Base-by-base conservation (phyloP, 345 rosid genomes). In the Hypericum androsaemum region DNA sequence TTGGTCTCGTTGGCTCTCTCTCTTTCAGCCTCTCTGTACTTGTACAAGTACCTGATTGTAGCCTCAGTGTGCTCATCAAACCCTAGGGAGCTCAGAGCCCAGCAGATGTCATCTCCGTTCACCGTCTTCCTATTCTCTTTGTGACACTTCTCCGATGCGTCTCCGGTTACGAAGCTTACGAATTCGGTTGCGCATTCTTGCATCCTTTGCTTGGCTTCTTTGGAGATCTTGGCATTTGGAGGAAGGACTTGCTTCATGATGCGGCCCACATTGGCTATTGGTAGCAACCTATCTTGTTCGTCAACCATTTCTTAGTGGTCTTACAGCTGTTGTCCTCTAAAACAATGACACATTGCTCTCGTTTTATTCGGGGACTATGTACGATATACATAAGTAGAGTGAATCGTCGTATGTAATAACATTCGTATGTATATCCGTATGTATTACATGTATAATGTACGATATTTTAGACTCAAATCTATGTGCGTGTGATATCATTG, bases 121-220 rank as follows among this genome's bases (percentile, higher is more conserved):
- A 83, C 72, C 3, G 90, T 80, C 81, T 80, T 86, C n/a, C 95
- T 81, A 66, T 83, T 86, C 81, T 83, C 92, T 68, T 71, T 80
- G 59, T 81, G 88, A 59, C 90, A 83, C 75, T 69, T 86, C 60
- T 83, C 81, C 12, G 95, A 77, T 13, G 95, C 95, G 68, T 86
- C 95, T n/a, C 79, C 76, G 0, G 90, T 82, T 54, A 86, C 84
- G 55, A 83, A 86, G 66, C 95, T 86, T 62, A 86, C 54, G 71
- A 86, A 86, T 76, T 86, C 95, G 6, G 84, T 79, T 42, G 86
- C 86, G 73, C 90, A 86, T 50, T 83, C 95, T 77, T 83, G 88
- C 77, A 83, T 66, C 37, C 74, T 79, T 64, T 86, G 86, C 63
- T 83, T 86, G 43, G 90, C 86, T 74, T 83, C 88, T 73, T 75